Conservation (phyloP, 768 basidiomycete genomes). For the Auriscalpium microsporum region DNA sequence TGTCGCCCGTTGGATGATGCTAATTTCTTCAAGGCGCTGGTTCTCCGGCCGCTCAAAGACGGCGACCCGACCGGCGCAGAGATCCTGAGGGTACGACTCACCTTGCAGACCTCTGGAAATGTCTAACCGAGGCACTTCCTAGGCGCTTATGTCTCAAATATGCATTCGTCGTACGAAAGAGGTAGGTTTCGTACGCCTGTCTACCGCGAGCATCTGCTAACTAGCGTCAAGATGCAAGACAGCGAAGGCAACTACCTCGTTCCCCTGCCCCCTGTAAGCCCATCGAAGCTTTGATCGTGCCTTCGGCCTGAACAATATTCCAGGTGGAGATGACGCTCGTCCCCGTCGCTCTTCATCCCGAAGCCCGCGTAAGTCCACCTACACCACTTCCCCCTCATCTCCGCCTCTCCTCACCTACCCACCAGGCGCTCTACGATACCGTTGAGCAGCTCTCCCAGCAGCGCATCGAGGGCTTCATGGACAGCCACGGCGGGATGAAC, state of each 20-base stretch:
- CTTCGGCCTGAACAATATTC: neutral
- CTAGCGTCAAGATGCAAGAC: constrained; percentile 66
- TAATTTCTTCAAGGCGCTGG: constrained; percentile 71
- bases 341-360: constrained; percentile 53
- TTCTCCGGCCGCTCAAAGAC: constrained; percentile 69
- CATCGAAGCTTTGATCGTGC: neutral
- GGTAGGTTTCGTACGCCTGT: constrained; percentile 25
- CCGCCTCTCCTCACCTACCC: neutral
- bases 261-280: constrained; percentile 57
- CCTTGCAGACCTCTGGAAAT: neutral
- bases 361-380: constrained; percentile 45
- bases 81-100: constrained; percentile 48
- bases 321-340: constrained; percentile 46
- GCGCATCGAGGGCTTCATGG: constrained; percentile 50
- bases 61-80: constrained; percentile 62
- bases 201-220: neutral
- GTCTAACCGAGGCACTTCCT: constrained; percentile 3
- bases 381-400: too few relatives aligned
- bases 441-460: constrained; percentile 56
- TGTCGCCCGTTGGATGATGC: constrained; percentile 79
- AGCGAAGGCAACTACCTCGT: constrained; percentile 63
- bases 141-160: constrained; percentile 71
- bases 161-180: constrained; percentile 84
- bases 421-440: constrained; percentile 57
- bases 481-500: constrained; percentile 27